A percentile compares a stretch with the other conserved stretches of the same genome.
Evolutionary conservation across 2,329 filamentous ascomycete genomes (phyloP).

Genomic region (Basipetospora chlamydospora): DNA sequence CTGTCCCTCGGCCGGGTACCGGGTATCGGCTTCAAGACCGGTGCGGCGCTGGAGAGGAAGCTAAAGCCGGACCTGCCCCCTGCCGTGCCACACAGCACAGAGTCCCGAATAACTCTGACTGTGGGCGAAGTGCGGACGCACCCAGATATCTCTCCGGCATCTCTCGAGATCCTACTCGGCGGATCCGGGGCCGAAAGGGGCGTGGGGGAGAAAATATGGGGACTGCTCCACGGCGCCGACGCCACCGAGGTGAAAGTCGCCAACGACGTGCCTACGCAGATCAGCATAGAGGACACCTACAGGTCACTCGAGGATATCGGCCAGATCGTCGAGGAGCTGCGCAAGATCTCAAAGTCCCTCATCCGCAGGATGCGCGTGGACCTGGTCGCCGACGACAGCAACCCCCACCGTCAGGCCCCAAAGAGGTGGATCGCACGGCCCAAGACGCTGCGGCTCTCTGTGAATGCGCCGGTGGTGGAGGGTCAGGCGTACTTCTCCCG

Average conservation of each 20-base stretch:
- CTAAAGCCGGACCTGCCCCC: conserved; percentile 8
- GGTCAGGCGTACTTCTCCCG: conserved; percentile 49
- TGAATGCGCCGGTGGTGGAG: conserved; percentile 38
- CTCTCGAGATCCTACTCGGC: conserved; percentile 54
- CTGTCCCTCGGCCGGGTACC: conserved; percentile 71
- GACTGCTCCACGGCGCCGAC: conserved; percentile 69
- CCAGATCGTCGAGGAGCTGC: conserved; percentile 53
- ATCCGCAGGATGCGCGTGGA: conserved; percentile 68
- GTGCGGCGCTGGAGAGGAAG: conserved; percentile 25
- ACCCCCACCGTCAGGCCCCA: conserved; percentile 16
- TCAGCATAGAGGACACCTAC: conserved; percentile 92
- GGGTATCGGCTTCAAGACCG: conserved; percentile 71
- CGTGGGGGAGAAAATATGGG: conserved; percentile 61
- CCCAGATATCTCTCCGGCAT: conserved; percentile 45
- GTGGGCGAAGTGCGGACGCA: conserved; percentile 51
- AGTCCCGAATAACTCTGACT: conserved; percentile 27
- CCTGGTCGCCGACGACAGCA: conserved; percentile 35
- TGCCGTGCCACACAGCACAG: background rate
- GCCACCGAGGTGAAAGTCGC: conserved; percentile 56
- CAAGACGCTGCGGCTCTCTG: conserved; percentile 66
- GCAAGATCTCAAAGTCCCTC: conserved; percentile 53
- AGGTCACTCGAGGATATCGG: conserved; percentile 45
- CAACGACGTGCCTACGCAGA: conserved; percentile 63
- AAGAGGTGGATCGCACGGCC: conserved; percentile 63
- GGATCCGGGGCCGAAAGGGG: conserved; percentile 58